Base-by-base conservation (phyloP, 441 rosid genomes). In the Capsella rubella region DNA sequence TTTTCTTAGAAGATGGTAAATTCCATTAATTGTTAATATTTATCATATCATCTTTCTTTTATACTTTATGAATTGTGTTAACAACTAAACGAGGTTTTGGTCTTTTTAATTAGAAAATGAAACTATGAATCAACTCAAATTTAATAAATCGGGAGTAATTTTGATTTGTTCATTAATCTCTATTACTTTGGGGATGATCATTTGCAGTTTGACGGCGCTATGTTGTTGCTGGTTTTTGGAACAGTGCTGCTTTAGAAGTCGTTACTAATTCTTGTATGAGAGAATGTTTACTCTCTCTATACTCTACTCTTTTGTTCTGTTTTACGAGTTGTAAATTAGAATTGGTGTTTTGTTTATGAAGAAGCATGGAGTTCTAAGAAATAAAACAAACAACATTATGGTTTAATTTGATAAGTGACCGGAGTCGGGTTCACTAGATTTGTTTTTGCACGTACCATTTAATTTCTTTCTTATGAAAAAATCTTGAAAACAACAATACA, bases 201-300 rank as follows among this genome's bases (percentile, higher is more conserved):
- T 21, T 1, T 62, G 64, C 65, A 75, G 65, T 69, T 69, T 62
- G 21, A n/a, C 65, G 21, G 18, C 74, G 65, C 25, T 75, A 37
- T 75, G 74, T 45, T 75, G 74, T 39, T 75, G 79, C 46, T 75
- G 79, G 74, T 62, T 69, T 18, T 10, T 62, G 35, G 64, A 75
- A 34, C 28, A 42, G 4, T 75, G 69, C 9, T 69, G 74, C 64
- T 54, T 75, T 11, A 57, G 16, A 54, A 61, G 70, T 69, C 74
- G 64, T 75, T 67, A 43, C 13, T 75, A 43, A 43, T 67, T 60
- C 32, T 40, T 67, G 4, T 14, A 35, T 50, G 77, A 46, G 77
- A 46, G 29, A 60, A 31, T 2, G 40, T 27, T 40, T 21, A 21
- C 25, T 14, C 39, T 18, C 63, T 27, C 31, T 43, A 16, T 71